These are phyloP conservation scores for Artemisia tridentata DNA, from an alignment of 129 eudicot genomes.

Conservation along the genomic window DNA sequence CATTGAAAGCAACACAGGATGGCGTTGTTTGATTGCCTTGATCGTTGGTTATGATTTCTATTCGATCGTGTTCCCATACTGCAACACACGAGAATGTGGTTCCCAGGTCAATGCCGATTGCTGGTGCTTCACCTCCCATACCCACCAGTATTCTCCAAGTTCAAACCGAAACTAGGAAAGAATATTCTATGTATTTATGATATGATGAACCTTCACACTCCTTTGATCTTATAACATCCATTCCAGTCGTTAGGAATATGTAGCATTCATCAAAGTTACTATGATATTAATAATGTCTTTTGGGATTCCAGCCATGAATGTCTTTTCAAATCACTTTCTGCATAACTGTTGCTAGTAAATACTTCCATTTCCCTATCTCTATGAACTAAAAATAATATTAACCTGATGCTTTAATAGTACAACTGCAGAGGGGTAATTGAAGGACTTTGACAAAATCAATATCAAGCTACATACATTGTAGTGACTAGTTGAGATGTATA, in stretches of 20 bases:
- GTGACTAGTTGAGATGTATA: no score
- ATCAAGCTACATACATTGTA: no score
- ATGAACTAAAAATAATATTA: no score
- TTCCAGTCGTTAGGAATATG: neutral
- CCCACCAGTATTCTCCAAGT: neutral
- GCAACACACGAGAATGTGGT: slow-evolving; percentile 9
- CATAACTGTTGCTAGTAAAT: neutral
- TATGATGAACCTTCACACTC: neutral
- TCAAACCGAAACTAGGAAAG: neutral
- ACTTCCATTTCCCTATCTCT: neutral
- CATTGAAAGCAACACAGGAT: neutral
- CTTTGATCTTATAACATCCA: neutral
- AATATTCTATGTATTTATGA: neutral
- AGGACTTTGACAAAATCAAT: no score
- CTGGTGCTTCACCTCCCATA: neutral
- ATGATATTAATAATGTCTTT: neutral
- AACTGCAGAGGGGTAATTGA: no score
- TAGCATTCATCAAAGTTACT: neutral
- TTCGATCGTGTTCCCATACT: slow-evolving; percentile 1
- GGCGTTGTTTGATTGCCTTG: slow-evolving; percentile 12
- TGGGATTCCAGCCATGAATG: neutral
- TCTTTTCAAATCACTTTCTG: neutral
- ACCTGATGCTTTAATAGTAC: no score
- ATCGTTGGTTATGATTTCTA: slow-evolving; percentile 7
- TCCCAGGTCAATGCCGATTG: neutral